phyloP scores from a whole-genome alignment of 345 rosid species.

The Eutrema heterophyllum region DNA sequence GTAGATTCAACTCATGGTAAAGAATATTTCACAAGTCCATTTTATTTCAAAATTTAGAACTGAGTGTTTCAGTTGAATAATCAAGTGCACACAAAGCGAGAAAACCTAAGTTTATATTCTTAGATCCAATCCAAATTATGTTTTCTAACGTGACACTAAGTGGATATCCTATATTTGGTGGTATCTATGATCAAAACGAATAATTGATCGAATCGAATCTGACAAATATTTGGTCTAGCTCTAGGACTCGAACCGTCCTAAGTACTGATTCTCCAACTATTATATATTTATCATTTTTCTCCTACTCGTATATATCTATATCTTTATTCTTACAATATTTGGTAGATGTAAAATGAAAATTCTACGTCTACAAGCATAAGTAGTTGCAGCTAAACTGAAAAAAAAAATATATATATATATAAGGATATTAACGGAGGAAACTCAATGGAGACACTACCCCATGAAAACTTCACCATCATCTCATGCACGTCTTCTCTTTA shows the following conservation, averaged over 20 bases:
- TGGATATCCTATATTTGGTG: no score
- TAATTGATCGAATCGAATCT: no score
- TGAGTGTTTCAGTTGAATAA: neutral
- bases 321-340: neutral
- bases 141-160: neutral
- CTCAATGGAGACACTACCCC: slow-evolving; percentile 24
- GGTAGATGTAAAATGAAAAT: neutral
- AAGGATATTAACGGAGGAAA: neutral
- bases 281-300: neutral
- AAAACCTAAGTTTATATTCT: neutral
- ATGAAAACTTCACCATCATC: slow-evolving; percentile 29
- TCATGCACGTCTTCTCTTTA: slow-evolving; percentile 31
- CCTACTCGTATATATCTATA: neutral
- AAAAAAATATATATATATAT: neutral
- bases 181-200: no score
- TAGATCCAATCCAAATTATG: neutral
- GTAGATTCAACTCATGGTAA: neutral
- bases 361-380: neutral
- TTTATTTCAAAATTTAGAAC: neutral
- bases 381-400: neutral
- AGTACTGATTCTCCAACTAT: neutral
- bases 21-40: neutral
- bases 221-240: no score
- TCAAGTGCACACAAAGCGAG: neutral
- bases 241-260: neutral